Percentiles rank a stretch among this genome's conserved stretches.
phyloP scores from a whole-genome alignment of 345 rosid genomes.

The Nephelium lappaceum region DNA sequence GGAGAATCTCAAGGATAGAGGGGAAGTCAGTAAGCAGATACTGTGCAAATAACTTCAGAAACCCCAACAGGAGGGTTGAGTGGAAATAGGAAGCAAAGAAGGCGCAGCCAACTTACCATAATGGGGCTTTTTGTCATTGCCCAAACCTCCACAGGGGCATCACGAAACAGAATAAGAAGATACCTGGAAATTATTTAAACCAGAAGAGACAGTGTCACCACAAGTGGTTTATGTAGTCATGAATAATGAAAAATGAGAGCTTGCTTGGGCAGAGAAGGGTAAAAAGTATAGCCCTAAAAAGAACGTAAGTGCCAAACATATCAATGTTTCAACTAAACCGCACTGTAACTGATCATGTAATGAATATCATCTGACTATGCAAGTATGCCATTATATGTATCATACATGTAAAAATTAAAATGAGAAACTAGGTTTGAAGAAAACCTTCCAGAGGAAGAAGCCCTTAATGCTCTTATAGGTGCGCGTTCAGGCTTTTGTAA shows the following conservation, averaged over 20 bases:
- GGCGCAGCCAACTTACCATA: constrained; percentile 64
- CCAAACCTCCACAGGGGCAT: constrained; percentile 99
- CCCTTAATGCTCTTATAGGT: constrained; percentile 89
- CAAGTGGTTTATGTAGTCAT: background rate
- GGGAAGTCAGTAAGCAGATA: background rate
- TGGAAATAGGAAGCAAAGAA: background rate
- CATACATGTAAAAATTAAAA: constrained; percentile 13
- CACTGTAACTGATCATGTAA: constrained; percentile 2
- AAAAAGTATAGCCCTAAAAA: background rate
- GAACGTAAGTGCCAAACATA: constrained; percentile 6
- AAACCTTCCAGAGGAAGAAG: constrained; percentile 99
- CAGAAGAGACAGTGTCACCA: constrained; percentile 12
- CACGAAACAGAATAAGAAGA: constrained; percentile 95
- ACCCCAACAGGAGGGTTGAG: background rate
- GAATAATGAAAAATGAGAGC: constrained; percentile 5
- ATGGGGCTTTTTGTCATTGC: constrained; percentile 97
- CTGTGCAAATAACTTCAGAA: background rate
- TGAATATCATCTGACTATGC: background rate
- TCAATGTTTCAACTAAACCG: constrained; percentile 6
- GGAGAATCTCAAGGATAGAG: background rate
- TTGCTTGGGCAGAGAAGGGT: background rate
- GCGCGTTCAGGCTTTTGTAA: constrained; percentile 97
- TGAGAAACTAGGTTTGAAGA: constrained; percentile 16
- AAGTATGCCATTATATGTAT: constrained; percentile 4
- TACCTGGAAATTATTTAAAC: constrained; percentile 58